A percentile compares a stretch with the other conserved stretches of the same genome.
These are phyloP conservation scores for Discostella stelligeroides DNA, from an alignment of 108 stramenopile genomes.

Conservation along the genomic window DNA sequence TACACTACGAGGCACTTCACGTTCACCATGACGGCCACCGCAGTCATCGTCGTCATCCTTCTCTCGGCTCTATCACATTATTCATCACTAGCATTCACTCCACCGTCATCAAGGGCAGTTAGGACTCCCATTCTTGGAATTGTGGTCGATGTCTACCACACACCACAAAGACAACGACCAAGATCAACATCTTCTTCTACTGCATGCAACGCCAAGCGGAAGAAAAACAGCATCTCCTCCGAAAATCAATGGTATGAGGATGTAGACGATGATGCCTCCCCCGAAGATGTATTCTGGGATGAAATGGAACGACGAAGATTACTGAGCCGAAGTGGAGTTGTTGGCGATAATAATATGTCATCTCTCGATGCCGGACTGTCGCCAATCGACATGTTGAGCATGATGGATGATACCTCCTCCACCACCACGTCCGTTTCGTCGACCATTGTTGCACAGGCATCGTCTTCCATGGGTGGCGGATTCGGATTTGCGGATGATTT, in stretches of 20 bases:
- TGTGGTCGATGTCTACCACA: neutral
- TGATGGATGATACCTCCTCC: constrained; percentile 3
- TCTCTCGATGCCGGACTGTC: constrained; percentile 2
- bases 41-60: neutral
- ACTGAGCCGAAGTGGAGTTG: constrained; percentile 46
- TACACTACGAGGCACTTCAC: neutral
- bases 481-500: constrained; percentile 5
- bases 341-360: neutral
- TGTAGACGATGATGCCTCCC: constrained; percentile 64
- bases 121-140: neutral
- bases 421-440: constrained; percentile 5
- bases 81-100: constrained; percentile 2
- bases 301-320: constrained; percentile 84
- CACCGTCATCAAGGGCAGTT: neutral
- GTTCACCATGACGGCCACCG: neutral
- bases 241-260: constrained; percentile 72
- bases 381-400: constrained; percentile 29
- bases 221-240: constrained; percentile 51
- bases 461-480: neutral
- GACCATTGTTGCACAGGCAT: constrained; percentile 11
- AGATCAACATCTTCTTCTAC: neutral
- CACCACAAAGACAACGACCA: neutral
- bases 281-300: constrained; percentile 78
- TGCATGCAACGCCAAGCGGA: constrained; percentile 28
- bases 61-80: neutral